Base-by-base conservation (phyloP, 75 land plant genomes). In the Isoetes taiwanensis region DNA sequence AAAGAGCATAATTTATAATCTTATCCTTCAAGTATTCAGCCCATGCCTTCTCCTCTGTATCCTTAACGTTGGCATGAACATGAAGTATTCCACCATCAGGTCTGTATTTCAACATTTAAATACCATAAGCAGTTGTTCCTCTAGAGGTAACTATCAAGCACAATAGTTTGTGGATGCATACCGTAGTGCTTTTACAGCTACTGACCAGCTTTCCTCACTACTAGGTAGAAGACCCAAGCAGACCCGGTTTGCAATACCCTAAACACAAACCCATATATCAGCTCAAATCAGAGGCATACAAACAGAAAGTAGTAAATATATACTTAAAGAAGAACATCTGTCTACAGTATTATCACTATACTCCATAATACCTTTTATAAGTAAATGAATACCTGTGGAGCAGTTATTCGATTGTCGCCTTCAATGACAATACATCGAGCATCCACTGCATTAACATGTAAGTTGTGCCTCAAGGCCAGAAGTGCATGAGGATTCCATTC, bases 401-500 rank as follows among this genome's bases (percentile, higher is more conserved):
- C 86, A 3, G 69, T 78, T 34, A 73, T 2, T 1, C 81, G 66
- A 61, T 86, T 90, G 69, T 90, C 96, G 61, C 96, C 96, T 72
- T 90, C 87, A 30, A 90, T 61, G 52, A 90, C 67, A 50, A 75
- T 53, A 72, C 93, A 86, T 4, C 70, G 76, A 61, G 80, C 67
- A 35, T 74, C 63, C 6, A 90, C 96, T 41, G 37, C 75, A 71
- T 85, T 86, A 19, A 71, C 73, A 56, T 38, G 58, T 26, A 90
- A 39, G 72, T 90, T 90, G 43, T 61, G 81, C 9, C 68, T 69
- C 21, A 90, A 82, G 32, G 91, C 91, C 42, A 59, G 60, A 21
- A 86, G 19, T 37, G 93, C 96, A 77, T 73, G 60, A 9, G 86
- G 87, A 64, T 90, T 90, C 96, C 96, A 90, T 59, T 90, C 96